A percentile compares a stretch with the other conserved stretches of the same genome.
Evolutionary conservation across 371 early-diverging fungal species (phyloP).

Genomic region (Lichtheimia ornata): DNA sequence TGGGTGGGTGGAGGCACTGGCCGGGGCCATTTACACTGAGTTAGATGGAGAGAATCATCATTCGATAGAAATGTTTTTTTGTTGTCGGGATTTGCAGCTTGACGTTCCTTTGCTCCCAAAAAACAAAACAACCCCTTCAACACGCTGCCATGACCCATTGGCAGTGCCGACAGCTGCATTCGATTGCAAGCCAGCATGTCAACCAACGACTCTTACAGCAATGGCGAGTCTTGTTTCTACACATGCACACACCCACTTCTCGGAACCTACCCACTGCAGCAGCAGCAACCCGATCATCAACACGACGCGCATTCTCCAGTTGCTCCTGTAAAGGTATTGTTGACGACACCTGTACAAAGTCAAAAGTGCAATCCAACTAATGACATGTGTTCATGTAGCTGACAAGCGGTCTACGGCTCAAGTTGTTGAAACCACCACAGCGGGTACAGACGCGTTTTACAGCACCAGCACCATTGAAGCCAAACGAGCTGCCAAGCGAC

Average conservation of each 20-base stretch:
- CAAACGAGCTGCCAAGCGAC: conserved; percentile 18
- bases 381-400: background rate
- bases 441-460: background rate
- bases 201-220: conserved; percentile 29
- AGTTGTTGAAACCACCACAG: background rate
- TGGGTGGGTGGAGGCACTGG: too few relatives aligned
- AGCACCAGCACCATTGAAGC: background rate
- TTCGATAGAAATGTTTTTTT: too few relatives aligned
- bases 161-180: conserved; percentile 41
- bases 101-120: conserved; percentile 1
- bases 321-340: conserved; percentile 19
- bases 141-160: conserved; percentile 31
- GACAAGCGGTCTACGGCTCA: background rate
- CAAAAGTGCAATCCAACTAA: background rate
- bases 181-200: conserved; percentile 22
- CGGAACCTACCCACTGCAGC: background rate
- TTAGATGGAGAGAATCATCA: too few relatives aligned
- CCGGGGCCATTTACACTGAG: too few relatives aligned
- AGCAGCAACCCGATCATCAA: background rate
- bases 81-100: too few relatives aligned
- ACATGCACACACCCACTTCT: conserved; percentile 5
- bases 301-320: conserved; percentile 15
- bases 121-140: background rate
- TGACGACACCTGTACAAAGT: background rate
- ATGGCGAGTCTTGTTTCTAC: conserved; percentile 23